A percentile compares a stretch with the other conserved stretches of the same genome.
phyloP scores from a whole-genome alignment of 495 filamentous ascomycete genomes.

The Pyrenopolyporus hunteri region DNA sequence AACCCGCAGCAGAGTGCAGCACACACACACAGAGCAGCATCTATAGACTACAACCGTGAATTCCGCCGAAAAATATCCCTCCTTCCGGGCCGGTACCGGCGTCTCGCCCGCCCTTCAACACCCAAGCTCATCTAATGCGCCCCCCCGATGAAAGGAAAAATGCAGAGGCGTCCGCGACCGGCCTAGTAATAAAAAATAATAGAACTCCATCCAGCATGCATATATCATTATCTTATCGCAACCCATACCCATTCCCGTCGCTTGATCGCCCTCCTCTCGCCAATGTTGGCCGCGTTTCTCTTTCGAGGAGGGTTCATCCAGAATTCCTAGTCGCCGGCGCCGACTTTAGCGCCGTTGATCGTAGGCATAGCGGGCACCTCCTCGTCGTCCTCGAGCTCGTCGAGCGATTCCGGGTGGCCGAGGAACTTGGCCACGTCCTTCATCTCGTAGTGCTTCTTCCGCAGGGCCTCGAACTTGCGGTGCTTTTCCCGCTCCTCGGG shows the following conservation, averaged over 20 bases:
- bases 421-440: slow-evolving; percentile 88
- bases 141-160: slow-evolving; percentile 17
- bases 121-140: slow-evolving; percentile 28
- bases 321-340: slow-evolving; percentile 33
- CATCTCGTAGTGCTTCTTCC: slow-evolving; percentile 99
- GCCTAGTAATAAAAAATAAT: too few relatives aligned
- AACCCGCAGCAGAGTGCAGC: background rate
- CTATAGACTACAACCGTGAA: slow-evolving; percentile 31
- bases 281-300: background rate
- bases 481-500: slow-evolving; percentile 89
- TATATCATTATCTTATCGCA: slow-evolving; percentile 17
- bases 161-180: slow-evolving; percentile 21
- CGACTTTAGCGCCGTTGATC: slow-evolving; percentile 44
- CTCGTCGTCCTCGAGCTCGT: slow-evolving; percentile 57
- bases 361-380: slow-evolving; percentile 41
- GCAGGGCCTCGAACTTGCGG: slow-evolving; percentile 82
- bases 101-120: slow-evolving; percentile 18
- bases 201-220: slow-evolving; percentile 37
- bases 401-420: slow-evolving; percentile 67
- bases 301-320: slow-evolving; percentile 3
- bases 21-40: too few relatives aligned
- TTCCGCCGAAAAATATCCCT: slow-evolving; percentile 6
- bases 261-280: slow-evolving; percentile 3
- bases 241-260: slow-evolving; percentile 6
- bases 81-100: slow-evolving; percentile 3